Base-by-base conservation (phyloP, 352 stramenopile genomes). In the Pelagophyceae sp. region DNA sequence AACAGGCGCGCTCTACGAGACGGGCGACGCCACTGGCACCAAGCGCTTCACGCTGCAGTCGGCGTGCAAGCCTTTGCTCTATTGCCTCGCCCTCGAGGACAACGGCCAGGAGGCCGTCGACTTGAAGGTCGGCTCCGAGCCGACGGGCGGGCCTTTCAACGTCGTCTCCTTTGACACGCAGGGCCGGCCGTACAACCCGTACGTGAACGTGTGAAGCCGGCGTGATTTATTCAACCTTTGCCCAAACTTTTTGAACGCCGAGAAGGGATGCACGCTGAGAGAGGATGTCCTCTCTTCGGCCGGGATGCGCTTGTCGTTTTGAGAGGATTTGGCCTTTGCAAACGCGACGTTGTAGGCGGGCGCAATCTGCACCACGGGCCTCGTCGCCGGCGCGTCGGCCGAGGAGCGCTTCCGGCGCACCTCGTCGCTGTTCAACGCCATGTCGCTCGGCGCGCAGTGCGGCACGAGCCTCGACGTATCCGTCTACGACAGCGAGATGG, bases 301-400 rank as follows among this genome's bases (percentile, higher is more conserved):
- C n/a, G n/a, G n/a, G n/a, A n/a, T n/a, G n/a, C n/a, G n/a, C n/a
- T n/a, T n/a, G n/a, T n/a, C n/a, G n/a, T n/a, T n/a, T n/a, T n/a
- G n/a, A n/a, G n/a, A n/a, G n/a, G n/a, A n/a, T n/a, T n/a, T n/a
- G n/a, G n/a, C n/a, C n/a, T n/a, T n/a, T n/a, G n/a, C n/a, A n/a
- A 87, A 87, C 76, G 78, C 83, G 35, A 67, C 79, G 70, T 78
- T 87, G 60, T 87, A 87, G 64, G 78, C 79, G 20, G 83, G 83
- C 32, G 83, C 82, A 17, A 85, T 87, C 45, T 82, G 85, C 72
- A 80, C 82, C 29, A 78, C 76, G 17, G 78, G 75, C n/a, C 69
- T 86, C 67, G 76, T 82, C 45, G 11, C 23, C 38, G 72, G 79
- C 25, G 29, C 76, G n/a, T 76, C 70, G 50, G 74, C 75, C 63